Percentiles rank a stretch among this genome's conserved stretches.
Evolutionary conservation across 2,329 filamentous ascomycete genomes (phyloP).

Genomic region (Penicillium palitans): DNA sequence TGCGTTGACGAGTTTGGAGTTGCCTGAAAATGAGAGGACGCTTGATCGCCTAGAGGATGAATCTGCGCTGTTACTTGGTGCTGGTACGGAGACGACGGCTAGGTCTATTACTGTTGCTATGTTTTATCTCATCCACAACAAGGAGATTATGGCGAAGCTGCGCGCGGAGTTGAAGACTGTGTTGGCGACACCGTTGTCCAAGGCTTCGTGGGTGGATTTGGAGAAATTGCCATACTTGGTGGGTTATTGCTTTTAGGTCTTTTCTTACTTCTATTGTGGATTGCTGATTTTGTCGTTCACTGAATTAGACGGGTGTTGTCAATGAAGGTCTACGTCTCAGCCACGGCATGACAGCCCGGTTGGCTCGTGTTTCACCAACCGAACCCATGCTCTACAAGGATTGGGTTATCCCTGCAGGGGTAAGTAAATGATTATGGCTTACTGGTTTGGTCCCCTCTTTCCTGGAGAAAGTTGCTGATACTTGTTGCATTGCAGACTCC

Average conservation of each 20-base stretch:
- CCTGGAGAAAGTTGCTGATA: background rate
- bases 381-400: slow-evolving; percentile 21
- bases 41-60: slow-evolving; percentile 36
- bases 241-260: background rate
- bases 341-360: slow-evolving; percentile 24
- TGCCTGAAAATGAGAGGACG: slow-evolving; percentile 42
- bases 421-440: slow-evolving; percentile 9
- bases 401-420: slow-evolving; percentile 25
- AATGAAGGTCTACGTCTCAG: slow-evolving; percentile 26
- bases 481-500: slow-evolving; percentile 14
- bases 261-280: background rate
- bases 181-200: slow-evolving; percentile 23
- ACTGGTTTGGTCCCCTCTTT: background rate
- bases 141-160: slow-evolving; percentile 21
- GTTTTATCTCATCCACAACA: slow-evolving; percentile 33
- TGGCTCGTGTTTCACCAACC: slow-evolving; percentile 20
- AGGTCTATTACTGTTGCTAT: slow-evolving; percentile 32
- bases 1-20: slow-evolving; percentile 33
- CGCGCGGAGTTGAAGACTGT: slow-evolving; percentile 33
- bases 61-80: slow-evolving; percentile 31
- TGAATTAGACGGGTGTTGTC: slow-evolving; percentile 22
- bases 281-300: background rate
- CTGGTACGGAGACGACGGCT: slow-evolving; percentile 40
- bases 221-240: slow-evolving; percentile 44
- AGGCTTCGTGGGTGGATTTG: slow-evolving; percentile 32